A percentile compares a stretch with the other conserved stretches of the same genome.
Evolutionary conservation across 192 early-diverging fungal genomes (phyloP).

Genomic region (Backusella morwellensis): DNA sequence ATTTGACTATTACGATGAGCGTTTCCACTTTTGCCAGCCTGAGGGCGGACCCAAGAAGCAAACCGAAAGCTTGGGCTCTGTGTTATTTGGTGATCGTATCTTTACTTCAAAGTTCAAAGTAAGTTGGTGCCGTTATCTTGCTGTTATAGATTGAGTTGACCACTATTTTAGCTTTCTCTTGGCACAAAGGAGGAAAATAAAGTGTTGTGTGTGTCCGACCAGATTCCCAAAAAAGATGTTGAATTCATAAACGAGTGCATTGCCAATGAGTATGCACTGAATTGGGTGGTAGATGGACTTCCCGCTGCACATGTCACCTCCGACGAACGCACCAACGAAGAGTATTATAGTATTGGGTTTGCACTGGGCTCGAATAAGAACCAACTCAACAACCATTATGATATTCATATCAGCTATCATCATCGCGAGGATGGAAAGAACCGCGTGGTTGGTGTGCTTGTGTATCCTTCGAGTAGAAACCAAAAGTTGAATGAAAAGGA

Average conservation of each 20-base stretch:
- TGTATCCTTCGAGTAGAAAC: slow-evolving; percentile 68
- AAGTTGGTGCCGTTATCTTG: slow-evolving; percentile 3
- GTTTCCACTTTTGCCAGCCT: slow-evolving; percentile 87
- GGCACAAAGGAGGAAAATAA: slow-evolving; percentile 54
- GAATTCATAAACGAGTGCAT: slow-evolving; percentile 88
- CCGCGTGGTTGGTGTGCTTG: slow-evolving; percentile 83
- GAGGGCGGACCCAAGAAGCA: slow-evolving; percentile 59
- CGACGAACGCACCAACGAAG: slow-evolving; percentile 45
- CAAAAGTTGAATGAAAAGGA: slow-evolving; percentile 26
- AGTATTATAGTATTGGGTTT: slow-evolving; percentile 80
- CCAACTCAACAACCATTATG: slow-evolving; percentile 86
- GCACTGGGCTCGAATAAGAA: slow-evolving; percentile 57
- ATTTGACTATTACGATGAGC: slow-evolving; percentile 86
- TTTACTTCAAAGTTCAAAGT: slow-evolving; percentile 80
- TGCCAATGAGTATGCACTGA: slow-evolving; percentile 72
- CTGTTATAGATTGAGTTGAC: not conserved
- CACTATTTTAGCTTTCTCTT: slow-evolving; percentile 62
- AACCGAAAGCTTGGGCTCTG: slow-evolving; percentile 85
- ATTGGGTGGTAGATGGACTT: slow-evolving; percentile 93
- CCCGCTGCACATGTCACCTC: slow-evolving; percentile 70
- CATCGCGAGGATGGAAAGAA: slow-evolving; percentile 44
- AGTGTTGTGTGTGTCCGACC: slow-evolving; percentile 55
- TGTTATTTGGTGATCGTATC: slow-evolving; percentile 96
- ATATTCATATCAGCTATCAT: slow-evolving; percentile 83
- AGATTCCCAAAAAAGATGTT: slow-evolving; percentile 66